phyloP scores from a whole-genome alignment of 2,329 filamentous ascomycete species.

The Cladophialophora chaetospira region DNA sequence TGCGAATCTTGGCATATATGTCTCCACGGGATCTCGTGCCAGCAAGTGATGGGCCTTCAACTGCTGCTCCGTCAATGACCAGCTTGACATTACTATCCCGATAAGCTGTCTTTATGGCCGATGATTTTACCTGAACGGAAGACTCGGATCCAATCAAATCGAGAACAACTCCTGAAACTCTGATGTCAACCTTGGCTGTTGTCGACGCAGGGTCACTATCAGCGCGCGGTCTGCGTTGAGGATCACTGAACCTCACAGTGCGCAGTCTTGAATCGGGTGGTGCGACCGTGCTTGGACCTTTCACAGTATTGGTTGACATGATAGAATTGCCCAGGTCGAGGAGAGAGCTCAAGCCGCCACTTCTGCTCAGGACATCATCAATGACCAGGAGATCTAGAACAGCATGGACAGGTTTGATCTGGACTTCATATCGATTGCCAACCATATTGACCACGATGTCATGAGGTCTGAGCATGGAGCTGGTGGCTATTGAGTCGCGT shows the following conservation, averaged over 20 bases:
- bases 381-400: constrained; percentile 76
- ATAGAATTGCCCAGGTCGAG: constrained; percentile 86
- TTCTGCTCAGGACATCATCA: constrained; percentile 84
- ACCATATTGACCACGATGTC: constrained; percentile 27
- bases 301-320: constrained; percentile 66
- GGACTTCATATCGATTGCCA: constrained; percentile 56
- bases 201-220: constrained; percentile 29
- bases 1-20: constrained; percentile 63
- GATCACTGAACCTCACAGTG: constrained; percentile 61
- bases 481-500: constrained; percentile 38
- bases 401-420: constrained; percentile 75
- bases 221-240: constrained; percentile 22
- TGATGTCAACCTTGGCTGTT: constrained; percentile 67
- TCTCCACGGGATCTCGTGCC: constrained; percentile 56
- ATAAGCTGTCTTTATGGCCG: constrained; percentile 77
- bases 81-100: constrained; percentile 72
- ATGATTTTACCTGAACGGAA: constrained; percentile 72
- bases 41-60: constrained; percentile 64
- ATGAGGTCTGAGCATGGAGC: constrained; percentile 32
- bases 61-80: constrained; percentile 71
- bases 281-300: constrained; percentile 34
- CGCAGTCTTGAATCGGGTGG: constrained; percentile 38
- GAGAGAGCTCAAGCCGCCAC: constrained; percentile 89
- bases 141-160: constrained; percentile 78
- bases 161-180: constrained; percentile 75